phyloP scores from a whole-genome alignment of 148 eudicot species.

The Diospyros lotus region DNA sequence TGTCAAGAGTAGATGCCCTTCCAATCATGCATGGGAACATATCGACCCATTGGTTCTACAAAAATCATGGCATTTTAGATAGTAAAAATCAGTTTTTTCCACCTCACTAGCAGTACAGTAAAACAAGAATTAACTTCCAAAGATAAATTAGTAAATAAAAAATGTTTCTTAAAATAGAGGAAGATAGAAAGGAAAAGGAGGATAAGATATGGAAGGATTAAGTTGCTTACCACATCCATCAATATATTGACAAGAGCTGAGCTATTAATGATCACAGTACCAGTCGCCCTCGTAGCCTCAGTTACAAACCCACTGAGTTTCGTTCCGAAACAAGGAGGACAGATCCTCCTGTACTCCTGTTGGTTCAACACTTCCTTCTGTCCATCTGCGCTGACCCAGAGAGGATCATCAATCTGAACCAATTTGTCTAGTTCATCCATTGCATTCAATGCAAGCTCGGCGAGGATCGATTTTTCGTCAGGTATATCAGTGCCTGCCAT shows the following conservation, averaged over 20 bases:
- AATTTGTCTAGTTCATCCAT: constrained; percentile 70
- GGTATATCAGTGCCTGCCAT: constrained; percentile 10
- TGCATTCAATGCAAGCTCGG: constrained; percentile 58
- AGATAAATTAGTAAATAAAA: neutral
- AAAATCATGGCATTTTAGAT: constrained; percentile 32
- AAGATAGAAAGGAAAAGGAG: neutral
- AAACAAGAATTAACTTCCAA: neutral
- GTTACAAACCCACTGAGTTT: constrained; percentile 40
- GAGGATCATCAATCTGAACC: constrained; percentile 48
- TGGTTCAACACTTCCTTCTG: constrained; percentile 46
- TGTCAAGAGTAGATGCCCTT: constrained; percentile 38
- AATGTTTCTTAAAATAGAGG: too few species aligned
- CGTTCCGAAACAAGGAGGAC: constrained; percentile 42
- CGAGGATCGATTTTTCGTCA: constrained; percentile 43
- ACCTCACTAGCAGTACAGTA: neutral
- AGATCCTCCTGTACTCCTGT: constrained; percentile 51
- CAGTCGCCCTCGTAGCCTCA: constrained; percentile 68
- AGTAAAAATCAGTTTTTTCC: constrained; percentile 11
- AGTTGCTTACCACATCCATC: constrained; percentile 53
- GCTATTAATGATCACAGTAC: constrained; percentile 39
- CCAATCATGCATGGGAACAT: constrained; percentile 60
- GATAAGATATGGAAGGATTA: neutral
- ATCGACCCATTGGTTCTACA: constrained; percentile 61
- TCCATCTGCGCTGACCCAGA: constrained; percentile 60
- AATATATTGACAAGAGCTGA: constrained; percentile 51